A percentile compares a stretch with the other conserved stretches of the same genome.
Conservation (phyloP, 2,329 filamentous ascomycete genomes). For the Arachnopeziza araneosa region DNA sequence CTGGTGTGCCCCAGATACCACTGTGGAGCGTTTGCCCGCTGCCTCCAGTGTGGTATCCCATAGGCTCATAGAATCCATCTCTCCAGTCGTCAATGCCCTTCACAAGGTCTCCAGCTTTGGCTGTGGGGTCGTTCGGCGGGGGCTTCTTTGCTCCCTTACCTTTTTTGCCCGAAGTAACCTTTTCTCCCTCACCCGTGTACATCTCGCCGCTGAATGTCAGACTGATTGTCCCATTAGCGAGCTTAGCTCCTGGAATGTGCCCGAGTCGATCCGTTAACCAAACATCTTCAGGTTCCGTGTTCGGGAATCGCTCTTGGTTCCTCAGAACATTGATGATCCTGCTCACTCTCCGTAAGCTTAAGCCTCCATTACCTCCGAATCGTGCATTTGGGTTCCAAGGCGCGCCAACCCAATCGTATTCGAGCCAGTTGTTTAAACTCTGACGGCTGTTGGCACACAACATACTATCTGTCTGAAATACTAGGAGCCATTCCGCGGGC, state of each 20-base stretch:
- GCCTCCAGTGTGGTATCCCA: conserved; percentile 53
- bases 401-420: conserved; percentile 34
- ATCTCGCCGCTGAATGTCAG: conserved; percentile 47
- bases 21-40: conserved; percentile 41
- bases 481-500: conserved; percentile 48
- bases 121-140: conserved; percentile 1
- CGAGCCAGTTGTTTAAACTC: conserved; percentile 24
- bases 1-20: conserved; percentile 44
- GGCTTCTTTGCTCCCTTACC: neutral
- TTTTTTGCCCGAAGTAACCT: conserved; percentile 13
- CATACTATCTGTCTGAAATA: conserved; percentile 53
- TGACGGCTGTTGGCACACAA: conserved; percentile 49
- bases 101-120: conserved; percentile 28
- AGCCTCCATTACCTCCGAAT: conserved; percentile 31
- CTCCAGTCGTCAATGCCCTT: conserved; percentile 45
- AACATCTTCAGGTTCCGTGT: conserved; percentile 48
- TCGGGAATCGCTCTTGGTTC: conserved; percentile 39
- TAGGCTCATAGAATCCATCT: conserved; percentile 48
- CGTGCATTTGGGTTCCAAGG: conserved; percentile 29
- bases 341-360: conserved; percentile 46
- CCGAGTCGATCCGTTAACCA: conserved; percentile 50
- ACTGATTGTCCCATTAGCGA: conserved; percentile 47
- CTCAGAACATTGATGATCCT: conserved; percentile 47
- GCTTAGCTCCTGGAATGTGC: conserved; percentile 41
- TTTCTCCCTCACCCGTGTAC: conserved; percentile 33